Conservation (phyloP, 139 green algal genomes). For the Nannochloris sp. region DNA sequence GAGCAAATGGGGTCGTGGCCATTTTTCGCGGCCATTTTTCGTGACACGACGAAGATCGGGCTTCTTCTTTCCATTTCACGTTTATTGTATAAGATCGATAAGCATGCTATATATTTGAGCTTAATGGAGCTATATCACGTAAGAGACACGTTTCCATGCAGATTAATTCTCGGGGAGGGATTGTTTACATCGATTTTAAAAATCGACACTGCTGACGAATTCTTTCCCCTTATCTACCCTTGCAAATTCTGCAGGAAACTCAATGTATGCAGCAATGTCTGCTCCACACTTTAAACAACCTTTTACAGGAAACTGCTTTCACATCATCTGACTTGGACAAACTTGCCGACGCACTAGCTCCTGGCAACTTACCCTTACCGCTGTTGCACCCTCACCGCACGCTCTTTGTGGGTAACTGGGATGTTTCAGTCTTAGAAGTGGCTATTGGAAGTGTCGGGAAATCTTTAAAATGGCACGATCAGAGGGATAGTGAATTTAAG, state of each 20-base stretch:
- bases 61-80: too few relatives aligned
- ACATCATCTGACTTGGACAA: constrained; percentile 9
- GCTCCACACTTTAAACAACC: constrained; percentile 42
- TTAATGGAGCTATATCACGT: too few relatives aligned
- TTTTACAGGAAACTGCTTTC: constrained; percentile 25
- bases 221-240: too few relatives aligned
- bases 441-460: constrained; percentile 20
- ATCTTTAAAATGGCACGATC: constrained; percentile 13
- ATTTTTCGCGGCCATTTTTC: too few relatives aligned
- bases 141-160: too few relatives aligned
- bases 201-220: too few relatives aligned
- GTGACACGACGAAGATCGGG: too few relatives aligned
- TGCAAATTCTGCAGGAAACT: constrained; percentile 30
- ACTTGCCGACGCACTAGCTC: constrained; percentile 18
- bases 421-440: constrained; percentile 35
- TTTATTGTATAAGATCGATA: too few relatives aligned
- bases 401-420: constrained; percentile 34
- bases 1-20: too few relatives aligned
- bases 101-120: too few relatives aligned
- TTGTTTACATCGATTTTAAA: too few relatives aligned
- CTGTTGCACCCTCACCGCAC: constrained; percentile 15
- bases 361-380: neutral
- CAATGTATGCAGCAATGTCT: constrained; percentile 41
- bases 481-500: neutral
- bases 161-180: too few relatives aligned